Percentiles rank a stretch among this genome's conserved stretches.
Evolutionary conservation across 2,329 filamentous ascomycete species (phyloP).

Genomic region (Colletotrichum phormii): DNA sequence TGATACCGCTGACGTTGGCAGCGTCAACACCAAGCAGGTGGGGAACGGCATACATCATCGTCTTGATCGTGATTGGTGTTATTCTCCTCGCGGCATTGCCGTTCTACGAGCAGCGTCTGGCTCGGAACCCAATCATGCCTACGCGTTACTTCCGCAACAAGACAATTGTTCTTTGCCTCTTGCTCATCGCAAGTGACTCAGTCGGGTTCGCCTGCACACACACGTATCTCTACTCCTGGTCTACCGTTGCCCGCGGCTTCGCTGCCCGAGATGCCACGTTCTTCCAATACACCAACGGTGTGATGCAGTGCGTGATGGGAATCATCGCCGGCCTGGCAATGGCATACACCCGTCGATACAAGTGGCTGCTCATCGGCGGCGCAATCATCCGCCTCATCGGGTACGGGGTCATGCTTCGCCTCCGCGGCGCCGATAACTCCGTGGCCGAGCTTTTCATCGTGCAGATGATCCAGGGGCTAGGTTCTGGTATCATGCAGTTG

Average conservation of each 20-base stretch:
- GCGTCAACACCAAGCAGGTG: conserved; percentile 52
- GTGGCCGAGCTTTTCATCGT: conserved; percentile 51
- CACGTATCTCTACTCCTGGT: conserved; percentile 56
- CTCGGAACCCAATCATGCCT: conserved; percentile 60
- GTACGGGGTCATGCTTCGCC: conserved; percentile 47
- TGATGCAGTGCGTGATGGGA: conserved; percentile 52
- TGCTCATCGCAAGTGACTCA: conserved; percentile 41
- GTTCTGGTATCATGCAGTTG: conserved; percentile 44
- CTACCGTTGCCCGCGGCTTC: conserved; percentile 50
- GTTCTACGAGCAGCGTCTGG: conserved; percentile 59
- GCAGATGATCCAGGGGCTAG: conserved; percentile 48
- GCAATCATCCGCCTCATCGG: conserved; percentile 46
- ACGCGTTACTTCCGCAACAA: conserved; percentile 49
- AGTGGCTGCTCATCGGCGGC: conserved; percentile 44
- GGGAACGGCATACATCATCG: conserved; percentile 55
- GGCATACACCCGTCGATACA: conserved; percentile 46
- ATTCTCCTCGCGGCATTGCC: conserved; percentile 59
- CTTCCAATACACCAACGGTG: conserved; percentile 47
- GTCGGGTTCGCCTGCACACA: conserved; percentile 47
- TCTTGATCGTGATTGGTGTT: conserved; percentile 62
- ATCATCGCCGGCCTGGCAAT: conserved; percentile 53
- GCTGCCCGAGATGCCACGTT: conserved; percentile 43
- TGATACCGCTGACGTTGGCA: conserved; percentile 68
- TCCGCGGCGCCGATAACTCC: conserved; percentile 44
- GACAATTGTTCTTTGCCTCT: conserved; percentile 41